A percentile compares a stretch with the other conserved stretches of the same genome.
Conservation (phyloP, 176 grass and related monocot genomes). For the Oryza longistaminata region DNA sequence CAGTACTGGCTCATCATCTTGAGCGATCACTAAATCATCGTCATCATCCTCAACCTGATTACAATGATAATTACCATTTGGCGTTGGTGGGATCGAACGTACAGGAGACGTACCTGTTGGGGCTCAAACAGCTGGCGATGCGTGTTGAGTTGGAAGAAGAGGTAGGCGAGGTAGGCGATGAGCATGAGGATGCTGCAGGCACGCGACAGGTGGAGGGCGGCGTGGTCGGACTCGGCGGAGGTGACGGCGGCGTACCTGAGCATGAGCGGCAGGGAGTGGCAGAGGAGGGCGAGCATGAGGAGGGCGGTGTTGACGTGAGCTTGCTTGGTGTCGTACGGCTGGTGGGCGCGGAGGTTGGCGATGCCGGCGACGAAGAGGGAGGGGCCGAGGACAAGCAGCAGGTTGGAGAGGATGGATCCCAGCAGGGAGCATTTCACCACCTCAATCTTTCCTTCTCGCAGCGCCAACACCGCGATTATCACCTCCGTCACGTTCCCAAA, state of each 20-base stretch:
- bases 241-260: constrained; percentile 58
- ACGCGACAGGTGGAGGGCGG: constrained; percentile 67
- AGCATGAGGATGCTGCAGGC: constrained; percentile 88
- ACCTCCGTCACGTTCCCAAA: constrained; percentile 94
- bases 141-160: constrained; percentile 97
- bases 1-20: constrained; percentile 71
- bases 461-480: constrained; percentile 87
- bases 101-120: constrained; percentile 23
- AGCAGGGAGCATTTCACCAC: constrained; percentile 91
- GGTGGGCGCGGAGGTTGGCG: constrained; percentile 51
- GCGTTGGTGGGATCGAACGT: constrained; percentile 2
- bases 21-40: constrained; percentile 49
- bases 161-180: constrained; percentile 67
- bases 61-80: not conserved
- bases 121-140: constrained; percentile 79
- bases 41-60: constrained; percentile 54
- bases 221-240: constrained; percentile 31
- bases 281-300: constrained; percentile 70
- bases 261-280: constrained; percentile 76
- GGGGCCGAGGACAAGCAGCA: constrained; percentile 88
- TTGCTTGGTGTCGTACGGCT: constrained; percentile 68
- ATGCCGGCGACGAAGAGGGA: constrained; percentile 82
- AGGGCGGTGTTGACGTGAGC: constrained; percentile 70
- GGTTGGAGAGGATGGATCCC: constrained; percentile 90
- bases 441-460: constrained; percentile 62